A percentile compares a stretch with the other conserved stretches of the same genome.
Evolutionary conservation across 768 basidiomycete species (phyloP).

Genomic region (Boletus huronensis): DNA sequence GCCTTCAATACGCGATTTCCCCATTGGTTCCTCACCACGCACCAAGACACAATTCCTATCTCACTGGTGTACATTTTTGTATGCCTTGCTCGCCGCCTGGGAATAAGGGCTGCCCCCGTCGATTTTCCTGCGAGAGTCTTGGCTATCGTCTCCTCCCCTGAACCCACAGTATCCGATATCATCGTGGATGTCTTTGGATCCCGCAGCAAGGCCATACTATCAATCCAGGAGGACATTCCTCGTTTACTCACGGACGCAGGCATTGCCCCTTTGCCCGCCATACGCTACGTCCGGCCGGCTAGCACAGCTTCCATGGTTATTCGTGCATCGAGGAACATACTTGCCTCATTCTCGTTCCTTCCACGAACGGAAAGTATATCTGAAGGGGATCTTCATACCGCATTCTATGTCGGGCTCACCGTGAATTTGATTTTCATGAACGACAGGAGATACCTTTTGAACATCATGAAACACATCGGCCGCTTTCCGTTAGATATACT

Average conservation of each 20-base stretch:
- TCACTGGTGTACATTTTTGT: slow-evolving; percentile 59
- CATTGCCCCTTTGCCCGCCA: slow-evolving; percentile 16
- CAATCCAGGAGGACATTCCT: slow-evolving; percentile 37
- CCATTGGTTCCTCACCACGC: slow-evolving; percentile 49
- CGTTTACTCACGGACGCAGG: slow-evolving; percentile 27
- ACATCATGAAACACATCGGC: slow-evolving; percentile 32
- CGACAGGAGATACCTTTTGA: slow-evolving; percentile 31
- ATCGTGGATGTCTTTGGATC: slow-evolving; percentile 50
- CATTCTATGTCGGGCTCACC: slow-evolving; percentile 36
- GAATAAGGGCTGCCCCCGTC: slow-evolving; percentile 49
- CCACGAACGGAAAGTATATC: slow-evolving; percentile 19
- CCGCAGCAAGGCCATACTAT: slow-evolving; percentile 31
- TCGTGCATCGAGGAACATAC: slow-evolving; percentile 39
- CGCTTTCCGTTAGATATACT: slow-evolving; percentile 42
- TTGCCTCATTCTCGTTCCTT: slow-evolving; percentile 30
- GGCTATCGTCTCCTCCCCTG: slow-evolving; percentile 43
- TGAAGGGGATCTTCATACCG: slow-evolving; percentile 35
- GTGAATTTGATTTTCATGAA: slow-evolving; percentile 38
- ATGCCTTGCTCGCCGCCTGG: slow-evolving; percentile 48
- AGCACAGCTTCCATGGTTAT: slow-evolving; percentile 37
- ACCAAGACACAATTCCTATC: slow-evolving; percentile 54
- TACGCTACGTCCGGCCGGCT: slow-evolving; percentile 29
- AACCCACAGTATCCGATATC: slow-evolving; percentile 35
- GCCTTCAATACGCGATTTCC: slow-evolving; percentile 55
- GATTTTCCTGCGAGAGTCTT: slow-evolving; percentile 57